Evolutionary conservation across 495 filamentous ascomycete species (phyloP).

Genomic region (Podospora fimiseda): DNA sequence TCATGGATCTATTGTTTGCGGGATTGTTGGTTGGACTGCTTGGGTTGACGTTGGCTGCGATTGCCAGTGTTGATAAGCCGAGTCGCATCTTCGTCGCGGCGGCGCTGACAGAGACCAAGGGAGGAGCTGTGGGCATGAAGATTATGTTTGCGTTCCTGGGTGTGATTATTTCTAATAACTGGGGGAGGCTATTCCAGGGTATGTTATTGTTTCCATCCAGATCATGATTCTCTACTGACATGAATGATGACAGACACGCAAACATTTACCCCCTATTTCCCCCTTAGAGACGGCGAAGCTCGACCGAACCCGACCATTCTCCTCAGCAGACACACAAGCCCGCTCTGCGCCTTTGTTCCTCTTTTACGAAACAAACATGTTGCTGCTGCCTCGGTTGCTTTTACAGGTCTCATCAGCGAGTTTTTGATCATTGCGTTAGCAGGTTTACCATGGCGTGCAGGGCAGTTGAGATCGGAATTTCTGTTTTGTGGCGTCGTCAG

Average conservation of each 20-base stretch:
- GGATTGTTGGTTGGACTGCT: constrained; percentile 13
- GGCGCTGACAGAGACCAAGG: not conserved
- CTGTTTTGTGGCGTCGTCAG: constrained; percentile 19
- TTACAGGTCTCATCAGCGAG: constrained; percentile 21
- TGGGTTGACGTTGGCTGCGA: constrained; percentile 13
- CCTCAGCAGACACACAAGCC: constrained; percentile 17
- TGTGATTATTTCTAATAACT: constrained; percentile 15
- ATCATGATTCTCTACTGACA: not conserved
- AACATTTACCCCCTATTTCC: constrained; percentile 16
- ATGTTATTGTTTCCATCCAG: not conserved
- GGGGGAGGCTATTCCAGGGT: constrained; percentile 17
- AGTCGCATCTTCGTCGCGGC: constrained; percentile 7
- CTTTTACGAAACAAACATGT: constrained; percentile 18
- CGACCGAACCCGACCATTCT: constrained; percentile 21
- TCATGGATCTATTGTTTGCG: constrained; percentile 11
- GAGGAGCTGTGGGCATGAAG: constrained; percentile 11
- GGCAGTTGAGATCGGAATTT: constrained; percentile 26
- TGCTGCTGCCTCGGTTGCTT: constrained; percentile 18
- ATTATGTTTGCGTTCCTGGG: constrained; percentile 18
- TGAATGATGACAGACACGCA: constrained; percentile 8
- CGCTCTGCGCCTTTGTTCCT: constrained; percentile 23
- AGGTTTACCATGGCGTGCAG: constrained; percentile 25
- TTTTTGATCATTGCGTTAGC: constrained; percentile 25
- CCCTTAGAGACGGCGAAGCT: constrained; percentile 8
- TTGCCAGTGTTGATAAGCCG: constrained; percentile 14